Evolutionary conservation across 2,329 filamentous ascomycete genomes (phyloP).

Genomic region (Raffaelea arxii): DNA sequence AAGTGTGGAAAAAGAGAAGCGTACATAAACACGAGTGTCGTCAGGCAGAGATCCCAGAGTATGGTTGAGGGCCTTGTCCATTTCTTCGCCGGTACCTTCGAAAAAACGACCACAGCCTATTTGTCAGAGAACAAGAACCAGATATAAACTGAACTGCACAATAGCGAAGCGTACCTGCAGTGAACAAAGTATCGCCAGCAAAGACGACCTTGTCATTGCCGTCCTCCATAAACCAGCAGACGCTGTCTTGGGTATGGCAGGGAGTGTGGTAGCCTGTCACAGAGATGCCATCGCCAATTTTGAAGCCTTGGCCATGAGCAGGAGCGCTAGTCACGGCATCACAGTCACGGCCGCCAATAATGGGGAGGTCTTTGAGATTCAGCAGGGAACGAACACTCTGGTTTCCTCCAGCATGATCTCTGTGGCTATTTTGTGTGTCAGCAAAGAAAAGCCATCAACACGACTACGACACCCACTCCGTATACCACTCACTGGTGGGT

Average conservation of each 20-base stretch:
- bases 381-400: slow-evolving; percentile 42
- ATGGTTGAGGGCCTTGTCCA: slow-evolving; percentile 88
- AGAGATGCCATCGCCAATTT: slow-evolving; percentile 66
- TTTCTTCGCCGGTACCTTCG: slow-evolving; percentile 79
- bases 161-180: slow-evolving; percentile 52
- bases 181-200: slow-evolving; percentile 93
- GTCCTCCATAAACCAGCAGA: slow-evolving; percentile 89
- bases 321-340: slow-evolving; percentile 71
- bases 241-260: slow-evolving; percentile 96
- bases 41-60: slow-evolving; percentile 72
- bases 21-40: slow-evolving; percentile 82
- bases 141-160: neutral
- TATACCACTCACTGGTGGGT: slow-evolving; percentile 82
- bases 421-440: slow-evolving; percentile 53
- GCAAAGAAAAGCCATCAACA: neutral
- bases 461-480: too few species aligned
- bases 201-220: slow-evolving; percentile 69
- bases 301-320: slow-evolving; percentile 65
- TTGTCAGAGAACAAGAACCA: neutral
- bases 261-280: slow-evolving; percentile 89
- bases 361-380: slow-evolving; percentile 42
- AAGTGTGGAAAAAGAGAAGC: slow-evolving; percentile 20
- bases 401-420: slow-evolving; percentile 92
- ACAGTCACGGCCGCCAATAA: slow-evolving; percentile 80
- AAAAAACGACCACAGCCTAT: slow-evolving; percentile 91